Percentiles rank a stretch among this genome's conserved stretches.
phyloP scores from a whole-genome alignment of 2,329 filamentous ascomycete genomes.

The Stachybotrys chartarum region DNA sequence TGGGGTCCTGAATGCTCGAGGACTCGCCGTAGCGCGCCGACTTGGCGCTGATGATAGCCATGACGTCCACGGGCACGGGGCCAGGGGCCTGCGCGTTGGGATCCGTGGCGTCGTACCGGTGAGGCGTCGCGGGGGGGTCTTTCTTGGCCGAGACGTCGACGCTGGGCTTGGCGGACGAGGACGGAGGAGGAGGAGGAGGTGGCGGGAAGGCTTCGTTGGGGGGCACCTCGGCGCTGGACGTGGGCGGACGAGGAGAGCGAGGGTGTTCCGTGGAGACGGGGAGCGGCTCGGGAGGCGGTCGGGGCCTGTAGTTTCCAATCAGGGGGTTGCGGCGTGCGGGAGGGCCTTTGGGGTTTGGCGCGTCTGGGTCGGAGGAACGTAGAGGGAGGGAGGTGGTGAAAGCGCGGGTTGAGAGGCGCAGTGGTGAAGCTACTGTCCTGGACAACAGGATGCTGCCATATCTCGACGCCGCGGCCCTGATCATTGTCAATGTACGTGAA shows the following conservation, averaged over 20 bases:
- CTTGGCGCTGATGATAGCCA: slow-evolving; percentile 25
- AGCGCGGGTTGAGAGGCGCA: slow-evolving; percentile 12
- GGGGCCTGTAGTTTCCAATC: slow-evolving; percentile 16
- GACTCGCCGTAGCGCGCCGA: slow-evolving; percentile 10
- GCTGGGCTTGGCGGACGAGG: background rate
- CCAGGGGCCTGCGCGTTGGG: slow-evolving; percentile 7
- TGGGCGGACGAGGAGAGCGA: background rate
- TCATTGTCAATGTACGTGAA: no score
- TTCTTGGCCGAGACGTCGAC: background rate
- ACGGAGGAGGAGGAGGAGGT: slow-evolving; percentile 8
- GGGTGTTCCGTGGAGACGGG: slow-evolving; percentile 7
- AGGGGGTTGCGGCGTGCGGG: slow-evolving; percentile 20
- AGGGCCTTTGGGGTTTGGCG: slow-evolving; percentile 3
- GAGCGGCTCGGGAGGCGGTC: slow-evolving; percentile 1
- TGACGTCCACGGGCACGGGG: slow-evolving; percentile 20
- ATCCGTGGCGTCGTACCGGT: slow-evolving; percentile 19
- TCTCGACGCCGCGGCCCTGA: slow-evolving; percentile 19
- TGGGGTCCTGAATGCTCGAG: slow-evolving; percentile 13
- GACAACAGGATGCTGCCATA: slow-evolving; percentile 22
- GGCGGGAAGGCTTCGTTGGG: slow-evolving; percentile 12
- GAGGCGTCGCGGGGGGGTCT: background rate
- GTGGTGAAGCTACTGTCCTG: slow-evolving; percentile 15
- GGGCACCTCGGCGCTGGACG: slow-evolving; percentile 3
- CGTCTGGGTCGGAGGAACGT: slow-evolving; percentile 9
- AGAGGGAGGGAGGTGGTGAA: slow-evolving; percentile 25